Evolutionary conservation across 78 protist genomes (phyloP).

Genomic region (Dictyostelium firmibasis): DNA sequence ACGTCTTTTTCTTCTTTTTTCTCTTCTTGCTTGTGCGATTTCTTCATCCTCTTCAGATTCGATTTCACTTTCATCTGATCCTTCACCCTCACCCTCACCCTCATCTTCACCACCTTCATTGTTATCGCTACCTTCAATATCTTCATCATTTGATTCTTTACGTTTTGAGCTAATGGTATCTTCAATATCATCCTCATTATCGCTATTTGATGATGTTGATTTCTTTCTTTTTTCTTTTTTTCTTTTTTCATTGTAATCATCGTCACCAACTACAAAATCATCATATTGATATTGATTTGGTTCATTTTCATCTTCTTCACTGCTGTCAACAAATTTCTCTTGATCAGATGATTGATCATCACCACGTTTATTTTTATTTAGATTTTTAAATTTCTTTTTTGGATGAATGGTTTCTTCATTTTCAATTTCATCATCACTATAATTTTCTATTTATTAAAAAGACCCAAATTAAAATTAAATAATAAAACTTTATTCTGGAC

Average conservation of each 20-base stretch:
- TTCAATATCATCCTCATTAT: neutral
- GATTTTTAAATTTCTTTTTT: neutral
- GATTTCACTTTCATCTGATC: neutral
- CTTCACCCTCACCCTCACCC: slow-evolving; percentile 10
- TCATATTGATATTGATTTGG: slow-evolving; percentile 44
- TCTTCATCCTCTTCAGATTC: slow-evolving; percentile 16
- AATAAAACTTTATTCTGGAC: too few species aligned
- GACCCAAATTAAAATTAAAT: too few species aligned
- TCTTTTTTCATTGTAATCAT: neutral
- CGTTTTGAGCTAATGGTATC: neutral
- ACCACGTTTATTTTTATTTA: neutral
- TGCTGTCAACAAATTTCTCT: slow-evolving; percentile 19
- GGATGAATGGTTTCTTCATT: neutral
- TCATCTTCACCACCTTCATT: neutral
- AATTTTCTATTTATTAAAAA: neutral
- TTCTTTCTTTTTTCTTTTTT: neutral
- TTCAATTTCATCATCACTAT: slow-evolving; percentile 53
- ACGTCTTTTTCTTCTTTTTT: slow-evolving; percentile 25
- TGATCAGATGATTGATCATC: neutral
- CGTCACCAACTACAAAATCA: slow-evolving; percentile 39
- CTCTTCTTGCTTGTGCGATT: neutral
- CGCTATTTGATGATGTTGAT: neutral
- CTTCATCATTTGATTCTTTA: neutral
- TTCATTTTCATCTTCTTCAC: slow-evolving; percentile 71
- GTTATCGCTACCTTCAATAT: too few species aligned